Percentiles rank a stretch among this genome's conserved stretches.
These are phyloP conservation scores for Leucosporidium yakuticum DNA, from an alignment of 768 basidiomycete genomes.

Conservation along the genomic window DNA sequence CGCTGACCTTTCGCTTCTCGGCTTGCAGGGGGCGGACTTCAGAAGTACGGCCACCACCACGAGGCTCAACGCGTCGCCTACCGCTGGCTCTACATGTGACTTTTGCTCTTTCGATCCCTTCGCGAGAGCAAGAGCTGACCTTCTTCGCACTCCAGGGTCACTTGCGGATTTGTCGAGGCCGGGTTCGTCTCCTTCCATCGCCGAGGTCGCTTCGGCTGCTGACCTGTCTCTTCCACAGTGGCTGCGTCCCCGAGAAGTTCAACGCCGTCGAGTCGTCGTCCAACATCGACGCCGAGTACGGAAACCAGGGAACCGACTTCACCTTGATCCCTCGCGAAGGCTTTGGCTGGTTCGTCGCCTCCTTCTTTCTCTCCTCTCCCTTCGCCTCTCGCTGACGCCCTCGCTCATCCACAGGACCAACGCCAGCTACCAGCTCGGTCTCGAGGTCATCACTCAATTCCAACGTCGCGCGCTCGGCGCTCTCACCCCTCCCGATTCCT, in stretches of 20 bases:
- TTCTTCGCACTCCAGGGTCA: conserved; percentile 58
- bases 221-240: conserved; percentile 67
- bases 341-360: conserved; percentile 71
- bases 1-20: too few species aligned
- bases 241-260: conserved; percentile 97
- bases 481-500: conserved; percentile 82
- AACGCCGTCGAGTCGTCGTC: conserved; percentile 94
- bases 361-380: background rate
- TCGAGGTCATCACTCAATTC: conserved; percentile 83
- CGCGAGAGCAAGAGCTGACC: background rate
- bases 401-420: conserved; percentile 28
- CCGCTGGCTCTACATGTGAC: conserved; percentile 93
- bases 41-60: conserved; percentile 89
- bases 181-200: conserved; percentile 40
- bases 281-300: conserved; percentile 94
- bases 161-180: conserved; percentile 88
- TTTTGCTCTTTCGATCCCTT: conserved; percentile 19
- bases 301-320: conserved; percentile 94
- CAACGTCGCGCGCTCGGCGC: conserved; percentile 94
- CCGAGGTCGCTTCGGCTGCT: conserved; percentile 90
- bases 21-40: conserved; percentile 72
- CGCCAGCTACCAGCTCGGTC: conserved; percentile 92
- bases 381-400: background rate
- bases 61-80: conserved; percentile 91
- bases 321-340: conserved; percentile 95